Conservation (phyloP, 768 basidiomycete genomes). For the Russula lepida region DNA sequence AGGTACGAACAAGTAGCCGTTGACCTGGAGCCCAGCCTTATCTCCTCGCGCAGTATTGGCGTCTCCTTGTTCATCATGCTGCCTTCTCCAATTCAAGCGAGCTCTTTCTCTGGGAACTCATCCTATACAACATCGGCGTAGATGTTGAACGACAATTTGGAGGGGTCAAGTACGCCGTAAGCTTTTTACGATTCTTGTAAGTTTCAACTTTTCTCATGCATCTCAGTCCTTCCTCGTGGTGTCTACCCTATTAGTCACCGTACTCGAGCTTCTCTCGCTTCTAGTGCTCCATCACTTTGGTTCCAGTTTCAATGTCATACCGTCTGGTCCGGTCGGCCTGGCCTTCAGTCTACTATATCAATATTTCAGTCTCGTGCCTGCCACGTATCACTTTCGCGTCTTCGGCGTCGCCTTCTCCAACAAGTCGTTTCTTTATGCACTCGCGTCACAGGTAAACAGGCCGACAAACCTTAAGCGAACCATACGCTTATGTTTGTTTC, state of each 20-base stretch:
- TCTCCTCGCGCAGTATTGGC: slow-evolving; percentile 65
- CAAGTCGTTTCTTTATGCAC: slow-evolving; percentile 64
- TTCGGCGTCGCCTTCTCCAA: slow-evolving; percentile 68
- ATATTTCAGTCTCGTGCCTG: slow-evolving; percentile 68
- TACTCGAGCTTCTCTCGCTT: slow-evolving; percentile 58
- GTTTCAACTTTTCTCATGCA: slow-evolving; percentile 10
- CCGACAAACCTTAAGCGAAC: neutral
- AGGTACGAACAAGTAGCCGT: slow-evolving; percentile 40
- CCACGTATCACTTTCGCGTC: slow-evolving; percentile 65
- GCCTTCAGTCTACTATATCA: slow-evolving; percentile 80
- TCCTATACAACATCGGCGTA: slow-evolving; percentile 63
- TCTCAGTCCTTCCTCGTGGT: slow-evolving; percentile 70
- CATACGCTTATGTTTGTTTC: neutral
- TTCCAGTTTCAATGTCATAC: slow-evolving; percentile 51
- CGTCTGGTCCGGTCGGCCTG: slow-evolving; percentile 67
- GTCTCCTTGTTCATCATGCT: slow-evolving; percentile 62
- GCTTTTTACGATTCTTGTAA: slow-evolving; percentile 23
- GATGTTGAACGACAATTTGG: slow-evolving; percentile 82
- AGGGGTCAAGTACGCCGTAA: slow-evolving; percentile 77
- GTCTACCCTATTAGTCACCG: slow-evolving; percentile 54
- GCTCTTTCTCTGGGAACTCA: slow-evolving; percentile 63
- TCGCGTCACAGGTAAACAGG: slow-evolving; percentile 58
- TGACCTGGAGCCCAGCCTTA: neutral
- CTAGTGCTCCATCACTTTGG: slow-evolving; percentile 58
- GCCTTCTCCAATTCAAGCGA: slow-evolving; percentile 82